Evolutionary conservation across 257 asterid genomes (phyloP), one percentile per base, ranked within the genome.

Genomic region (Henckelia pumila): DNA sequence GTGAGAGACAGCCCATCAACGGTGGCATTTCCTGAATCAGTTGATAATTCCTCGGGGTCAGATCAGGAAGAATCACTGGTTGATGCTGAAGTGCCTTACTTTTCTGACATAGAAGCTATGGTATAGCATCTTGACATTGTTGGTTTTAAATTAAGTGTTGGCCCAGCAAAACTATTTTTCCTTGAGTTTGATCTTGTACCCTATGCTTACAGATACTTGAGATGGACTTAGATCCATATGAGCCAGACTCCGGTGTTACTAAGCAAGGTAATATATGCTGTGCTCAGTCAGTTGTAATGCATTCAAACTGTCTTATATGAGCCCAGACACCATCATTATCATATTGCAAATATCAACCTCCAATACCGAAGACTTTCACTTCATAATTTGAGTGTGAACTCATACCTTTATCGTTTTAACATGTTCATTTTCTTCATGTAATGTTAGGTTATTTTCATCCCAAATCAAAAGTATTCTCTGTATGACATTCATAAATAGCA

Each of bases 61-160:
- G 89, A 87, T 75, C 75, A 62, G 33, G 96, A 80, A 61, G 96
- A 87, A 65, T 82, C 87, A 64, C 81, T 68, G 71, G 78, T 86
- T 70, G 99, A 91, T 66, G 91, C 82, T 44, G 98, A 91, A 10
- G 86, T 88, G 74, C 99, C 99, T 57, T 91, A 79, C 80, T 89
- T 81, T 85, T 94, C 99, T 64, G 99, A 94, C 56, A 72, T 94
- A 56, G 99, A 94, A 84, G 96, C 98, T 76, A 82, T 87, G 99
- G 98, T 94, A 88, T 76, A 50, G 40, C 70, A 79, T 74, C 44
- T 26, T 53, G 62, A 49, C 63, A 24, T 75, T 59, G 63, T 73
- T 57, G 4, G 22, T 69, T 59, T 64, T 26, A 58, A 59, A 75
- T 69, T 33, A 64, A 32, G 64, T 49, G 44, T 63, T 35, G n/a